phyloP scores from a whole-genome alignment of 2,329 filamentous ascomycete genomes.

The Colletotrichum sp. region DNA sequence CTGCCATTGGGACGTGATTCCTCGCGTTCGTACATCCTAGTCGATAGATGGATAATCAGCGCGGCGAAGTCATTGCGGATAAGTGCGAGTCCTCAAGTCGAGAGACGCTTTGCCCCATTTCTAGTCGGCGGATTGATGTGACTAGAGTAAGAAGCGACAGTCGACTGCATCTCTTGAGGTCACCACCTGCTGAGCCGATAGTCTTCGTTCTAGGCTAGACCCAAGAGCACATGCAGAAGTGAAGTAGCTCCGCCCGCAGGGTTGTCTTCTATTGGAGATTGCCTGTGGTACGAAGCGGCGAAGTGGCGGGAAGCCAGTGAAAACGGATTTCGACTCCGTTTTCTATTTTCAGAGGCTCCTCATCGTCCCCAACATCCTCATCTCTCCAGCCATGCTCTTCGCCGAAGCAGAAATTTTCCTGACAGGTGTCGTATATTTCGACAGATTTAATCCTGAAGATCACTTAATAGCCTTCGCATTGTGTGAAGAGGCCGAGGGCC shows the following conservation, averaged over 20 bases:
- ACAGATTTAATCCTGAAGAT: rapidly evolving
- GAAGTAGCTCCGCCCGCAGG: neutral
- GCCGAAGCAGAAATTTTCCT: neutral
- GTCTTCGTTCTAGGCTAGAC: neutral
- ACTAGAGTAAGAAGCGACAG: neutral
- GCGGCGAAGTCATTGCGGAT: neutral
- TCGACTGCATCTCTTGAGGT: neutral
- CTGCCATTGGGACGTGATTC: no score
- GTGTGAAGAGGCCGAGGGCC: neutral
- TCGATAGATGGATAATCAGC: neutral
- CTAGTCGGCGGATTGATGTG: neutral
- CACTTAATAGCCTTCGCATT: neutral
- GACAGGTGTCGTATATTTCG: neutral
- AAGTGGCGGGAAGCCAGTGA: neutral
- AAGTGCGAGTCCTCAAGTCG: neutral
- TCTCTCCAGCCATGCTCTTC: neutral
- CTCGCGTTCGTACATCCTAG: no score
- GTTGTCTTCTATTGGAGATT: neutral
- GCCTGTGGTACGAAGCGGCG: neutral
- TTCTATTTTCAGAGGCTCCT: neutral
- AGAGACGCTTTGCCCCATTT: neutral
- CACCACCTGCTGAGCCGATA: neutral
- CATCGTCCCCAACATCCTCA: neutral
- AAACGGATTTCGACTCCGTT: neutral
- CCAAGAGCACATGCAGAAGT: neutral